phyloP scores from a whole-genome alignment of 768 basidiomycete species.

The Leccinum boreale region DNA sequence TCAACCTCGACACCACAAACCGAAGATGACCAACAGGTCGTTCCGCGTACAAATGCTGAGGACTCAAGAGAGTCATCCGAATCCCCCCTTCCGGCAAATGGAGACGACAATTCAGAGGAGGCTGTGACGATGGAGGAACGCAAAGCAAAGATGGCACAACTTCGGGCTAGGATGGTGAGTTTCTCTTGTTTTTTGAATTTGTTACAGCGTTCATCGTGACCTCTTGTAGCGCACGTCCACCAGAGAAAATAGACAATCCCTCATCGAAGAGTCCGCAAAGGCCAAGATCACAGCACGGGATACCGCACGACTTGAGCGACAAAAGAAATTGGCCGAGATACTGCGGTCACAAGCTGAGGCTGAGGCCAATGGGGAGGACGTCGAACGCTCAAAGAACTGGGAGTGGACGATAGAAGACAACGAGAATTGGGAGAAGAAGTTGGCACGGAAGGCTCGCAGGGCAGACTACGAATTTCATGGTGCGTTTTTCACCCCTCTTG shows the following conservation, averaged over 20 bases:
- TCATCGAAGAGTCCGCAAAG: constrained; percentile 82
- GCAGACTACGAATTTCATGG: constrained; percentile 92
- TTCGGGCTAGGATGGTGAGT: constrained; percentile 75
- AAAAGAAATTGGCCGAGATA: constrained; percentile 86
- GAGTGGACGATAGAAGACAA: constrained; percentile 46
- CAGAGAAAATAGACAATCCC: constrained; percentile 78
- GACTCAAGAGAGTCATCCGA: constrained; percentile 29
- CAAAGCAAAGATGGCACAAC: constrained; percentile 70
- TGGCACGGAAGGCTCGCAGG: constrained; percentile 74
- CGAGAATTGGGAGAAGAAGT: constrained; percentile 43
- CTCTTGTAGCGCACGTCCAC: constrained; percentile 65
- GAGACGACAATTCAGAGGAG: constrained; percentile 14
- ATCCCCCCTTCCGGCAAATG: constrained; percentile 16
- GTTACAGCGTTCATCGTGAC: not conserved
- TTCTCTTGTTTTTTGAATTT: not conserved
- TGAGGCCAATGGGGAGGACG: constrained; percentile 87
- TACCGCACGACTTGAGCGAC: constrained; percentile 78
- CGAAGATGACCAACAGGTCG: not conserved
- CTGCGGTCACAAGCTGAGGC: constrained; percentile 84
- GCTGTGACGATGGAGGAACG: constrained; percentile 63
- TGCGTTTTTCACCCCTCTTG: constrained; percentile 33
- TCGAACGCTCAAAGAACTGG: constrained; percentile 95
- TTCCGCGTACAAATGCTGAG: constrained; percentile 14
- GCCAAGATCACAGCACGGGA: constrained; percentile 77
- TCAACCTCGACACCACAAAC: not conserved